These are phyloP conservation scores for Erucastrum elatum DNA, from an alignment of 345 rosid genomes.

Conservation along the genomic window DNA sequence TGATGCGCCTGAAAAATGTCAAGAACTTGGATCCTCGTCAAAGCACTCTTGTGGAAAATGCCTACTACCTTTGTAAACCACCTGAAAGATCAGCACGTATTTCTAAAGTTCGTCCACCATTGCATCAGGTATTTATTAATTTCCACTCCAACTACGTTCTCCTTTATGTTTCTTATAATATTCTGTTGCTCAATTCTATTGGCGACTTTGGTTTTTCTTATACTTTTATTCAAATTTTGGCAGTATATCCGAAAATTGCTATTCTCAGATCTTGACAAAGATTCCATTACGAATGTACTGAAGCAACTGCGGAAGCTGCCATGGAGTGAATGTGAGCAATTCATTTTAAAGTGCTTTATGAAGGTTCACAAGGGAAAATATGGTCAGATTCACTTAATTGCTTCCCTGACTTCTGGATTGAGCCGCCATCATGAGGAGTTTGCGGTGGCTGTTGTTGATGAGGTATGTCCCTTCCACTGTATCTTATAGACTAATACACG, in stretches of 20 bases:
- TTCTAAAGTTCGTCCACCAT: slow-evolving; percentile 87
- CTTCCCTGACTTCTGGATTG: slow-evolving; percentile 96
- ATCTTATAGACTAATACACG: not conserved
- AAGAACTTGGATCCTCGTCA: slow-evolving; percentile 98
- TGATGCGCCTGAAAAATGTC: slow-evolving; percentile 99
- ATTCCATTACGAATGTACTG: slow-evolving; percentile 82
- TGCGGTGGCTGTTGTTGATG: slow-evolving; percentile 97
- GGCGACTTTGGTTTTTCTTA: slow-evolving; percentile 7
- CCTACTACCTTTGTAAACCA: slow-evolving; percentile 96
- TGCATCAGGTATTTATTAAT: slow-evolving; percentile 67
- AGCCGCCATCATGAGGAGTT: slow-evolving; percentile 98
- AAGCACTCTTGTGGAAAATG: slow-evolving; percentile 97
- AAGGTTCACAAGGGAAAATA: slow-evolving; percentile 95
- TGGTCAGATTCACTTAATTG: slow-evolving; percentile 96
- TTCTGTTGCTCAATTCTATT: not conserved
- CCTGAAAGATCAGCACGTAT: slow-evolving; percentile 97
- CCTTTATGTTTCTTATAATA: slow-evolving; percentile 8
- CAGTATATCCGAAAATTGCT: slow-evolving; percentile 91
- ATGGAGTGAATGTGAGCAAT: slow-evolving; percentile 91
- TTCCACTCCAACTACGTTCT: not conserved
- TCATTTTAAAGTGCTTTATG: slow-evolving; percentile 95
- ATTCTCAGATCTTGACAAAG: slow-evolving; percentile 96
- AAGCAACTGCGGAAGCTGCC: slow-evolving; percentile 97
- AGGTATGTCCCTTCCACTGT: slow-evolving; percentile 51
- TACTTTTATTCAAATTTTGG: slow-evolving; percentile 27